A percentile compares a stretch with the other conserved stretches of the same genome.
Evolutionary conservation across 2,329 filamentous ascomycete genomes (phyloP).

Genomic region (Cladosporium velox): DNA sequence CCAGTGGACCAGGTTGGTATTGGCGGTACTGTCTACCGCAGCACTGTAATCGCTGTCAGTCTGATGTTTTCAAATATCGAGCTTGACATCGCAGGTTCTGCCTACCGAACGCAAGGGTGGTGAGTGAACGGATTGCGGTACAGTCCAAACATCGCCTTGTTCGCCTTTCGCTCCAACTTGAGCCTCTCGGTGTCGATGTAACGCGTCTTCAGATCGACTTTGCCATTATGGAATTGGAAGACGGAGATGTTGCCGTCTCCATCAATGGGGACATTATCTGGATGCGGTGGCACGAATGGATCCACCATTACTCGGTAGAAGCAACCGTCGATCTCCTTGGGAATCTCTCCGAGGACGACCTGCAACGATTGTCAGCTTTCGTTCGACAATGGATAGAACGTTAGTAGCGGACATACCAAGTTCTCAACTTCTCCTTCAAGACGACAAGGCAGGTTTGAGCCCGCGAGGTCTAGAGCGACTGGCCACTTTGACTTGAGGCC

Average conservation of each 20-base stretch:
- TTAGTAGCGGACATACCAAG: slow-evolving; percentile 20
- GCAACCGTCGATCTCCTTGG: slow-evolving; percentile 37
- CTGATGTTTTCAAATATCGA: too few species aligned
- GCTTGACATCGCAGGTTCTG: not conserved
- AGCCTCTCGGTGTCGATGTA: slow-evolving; percentile 48
- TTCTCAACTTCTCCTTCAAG: slow-evolving; percentile 44
- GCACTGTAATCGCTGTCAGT: slow-evolving; percentile 15
- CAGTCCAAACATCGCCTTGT: slow-evolving; percentile 52
- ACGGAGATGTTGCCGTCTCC: slow-evolving; percentile 49
- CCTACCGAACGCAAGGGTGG: slow-evolving; percentile 28
- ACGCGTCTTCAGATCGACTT: slow-evolving; percentile 46
- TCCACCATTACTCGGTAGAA: slow-evolving; percentile 54
- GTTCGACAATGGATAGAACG: not conserved
- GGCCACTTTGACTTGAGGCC: slow-evolving; percentile 17
- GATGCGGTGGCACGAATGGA: slow-evolving; percentile 55
- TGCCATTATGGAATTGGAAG: slow-evolving; percentile 45
- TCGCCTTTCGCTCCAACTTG: slow-evolving; percentile 42
- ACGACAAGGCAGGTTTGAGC: slow-evolving; percentile 38
- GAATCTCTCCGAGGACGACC: slow-evolving; percentile 36
- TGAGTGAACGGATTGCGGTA: slow-evolving; percentile 62
- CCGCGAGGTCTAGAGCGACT: slow-evolving; percentile 28
- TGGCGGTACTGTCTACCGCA: slow-evolving; percentile 56
- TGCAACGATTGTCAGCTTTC: not conserved
- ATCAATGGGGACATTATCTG: slow-evolving; percentile 57
- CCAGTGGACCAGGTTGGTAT: slow-evolving; percentile 64